Conservation (phyloP, 805 yeast species). For the Kluyveromyces nonfermentans region DNA sequence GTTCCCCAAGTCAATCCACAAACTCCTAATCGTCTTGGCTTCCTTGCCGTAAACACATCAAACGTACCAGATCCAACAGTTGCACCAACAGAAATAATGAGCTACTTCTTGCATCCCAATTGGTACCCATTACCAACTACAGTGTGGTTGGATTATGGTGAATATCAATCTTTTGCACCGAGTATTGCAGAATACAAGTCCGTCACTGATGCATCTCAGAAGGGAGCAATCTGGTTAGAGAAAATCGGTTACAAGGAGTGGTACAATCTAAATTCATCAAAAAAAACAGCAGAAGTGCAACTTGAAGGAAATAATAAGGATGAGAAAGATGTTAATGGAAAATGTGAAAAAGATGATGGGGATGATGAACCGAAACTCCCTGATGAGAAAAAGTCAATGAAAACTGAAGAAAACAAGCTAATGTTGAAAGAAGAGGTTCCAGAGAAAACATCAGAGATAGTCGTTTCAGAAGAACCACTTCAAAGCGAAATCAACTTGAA, state of each 20-base stretch:
- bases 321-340: constrained; percentile 10
- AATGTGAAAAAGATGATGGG: constrained; percentile 11
- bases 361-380: neutral
- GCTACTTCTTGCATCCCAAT: constrained; percentile 48
- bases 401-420: constrained; percentile 2
- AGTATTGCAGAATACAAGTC: constrained; percentile 49
- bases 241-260: constrained; percentile 40
- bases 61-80: constrained; percentile 41
- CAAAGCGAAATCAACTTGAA: constrained; percentile 25
- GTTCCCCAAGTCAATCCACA: constrained; percentile 41
- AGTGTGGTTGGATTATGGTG: constrained; percentile 50
- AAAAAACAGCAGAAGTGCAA: constrained; percentile 3
- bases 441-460: neutral
- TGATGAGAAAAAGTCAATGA: neutral
- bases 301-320: constrained; percentile 4
- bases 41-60: constrained; percentile 36
- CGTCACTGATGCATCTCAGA: constrained; percentile 41
- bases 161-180: constrained; percentile 54
- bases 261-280: constrained; percentile 3
- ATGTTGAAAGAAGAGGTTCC: constrained; percentile 7
- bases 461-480: neutral
- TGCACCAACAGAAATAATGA: constrained; percentile 45
- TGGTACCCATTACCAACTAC: constrained; percentile 59
- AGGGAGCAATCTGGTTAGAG: constrained; percentile 45
- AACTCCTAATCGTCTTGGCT: constrained; percentile 36